Conservation (phyloP, 352 stramenopile genomes). For the Globisporangium canariense region DNA sequence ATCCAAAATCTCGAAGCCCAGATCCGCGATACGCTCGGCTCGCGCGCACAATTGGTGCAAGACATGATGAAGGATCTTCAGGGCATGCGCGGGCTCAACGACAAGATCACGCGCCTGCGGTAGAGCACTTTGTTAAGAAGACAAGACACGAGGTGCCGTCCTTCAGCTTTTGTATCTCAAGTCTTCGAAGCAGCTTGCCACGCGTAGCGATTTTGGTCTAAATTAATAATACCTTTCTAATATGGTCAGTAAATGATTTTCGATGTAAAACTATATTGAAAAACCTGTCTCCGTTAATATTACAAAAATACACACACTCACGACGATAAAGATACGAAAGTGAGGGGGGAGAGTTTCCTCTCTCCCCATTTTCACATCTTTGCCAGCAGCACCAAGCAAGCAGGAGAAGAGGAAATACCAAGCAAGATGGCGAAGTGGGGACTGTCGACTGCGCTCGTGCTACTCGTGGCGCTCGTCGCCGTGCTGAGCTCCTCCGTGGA, state of each 20-base stretch:
- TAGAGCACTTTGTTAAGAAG: conserved; percentile 6
- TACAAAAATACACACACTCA: too few relatives aligned
- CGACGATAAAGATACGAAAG: too few relatives aligned
- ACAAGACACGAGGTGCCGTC: too few relatives aligned
- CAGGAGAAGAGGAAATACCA: neutral
- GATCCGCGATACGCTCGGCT: conserved; percentile 28
- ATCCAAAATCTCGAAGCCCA: conserved; percentile 25
- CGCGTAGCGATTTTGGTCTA: too few relatives aligned
- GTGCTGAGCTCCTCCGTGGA: conserved; percentile 23
- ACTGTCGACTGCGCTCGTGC: conserved; percentile 31
- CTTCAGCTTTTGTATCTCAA: too few relatives aligned
- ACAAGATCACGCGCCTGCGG: conserved; percentile 17
- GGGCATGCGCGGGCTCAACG: conserved; percentile 21
- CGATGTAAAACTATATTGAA: too few relatives aligned
- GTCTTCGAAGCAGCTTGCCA: too few relatives aligned
- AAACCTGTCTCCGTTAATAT: too few relatives aligned
- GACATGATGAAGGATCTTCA: conserved; percentile 30
- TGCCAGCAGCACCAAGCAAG: neutral
- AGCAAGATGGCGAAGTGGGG: conserved; percentile 53
- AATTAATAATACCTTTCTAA: too few relatives aligned
- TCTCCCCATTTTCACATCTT: neutral
- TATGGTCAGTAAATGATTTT: too few relatives aligned
- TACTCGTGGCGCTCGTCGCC: conserved; percentile 39
- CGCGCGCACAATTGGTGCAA: conserved; percentile 25
- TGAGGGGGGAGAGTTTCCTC: too few relatives aligned